Base-by-base conservation (phyloP, 2,329 filamentous ascomycete species). In the Massarina eburnea region DNA sequence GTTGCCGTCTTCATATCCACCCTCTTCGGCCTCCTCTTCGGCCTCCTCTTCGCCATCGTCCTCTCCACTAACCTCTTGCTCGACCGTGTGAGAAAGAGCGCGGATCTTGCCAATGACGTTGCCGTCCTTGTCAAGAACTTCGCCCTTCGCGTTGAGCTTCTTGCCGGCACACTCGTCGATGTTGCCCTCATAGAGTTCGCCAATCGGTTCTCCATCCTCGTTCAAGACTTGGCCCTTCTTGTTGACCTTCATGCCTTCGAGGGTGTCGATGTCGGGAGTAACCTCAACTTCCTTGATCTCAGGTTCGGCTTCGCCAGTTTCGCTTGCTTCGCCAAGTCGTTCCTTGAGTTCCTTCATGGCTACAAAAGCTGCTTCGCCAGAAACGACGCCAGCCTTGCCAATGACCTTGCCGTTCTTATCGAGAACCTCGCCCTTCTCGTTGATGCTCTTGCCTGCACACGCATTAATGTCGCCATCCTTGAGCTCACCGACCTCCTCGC, bases 91-190 rank as follows among this genome's bases (percentile, higher is more conserved):
- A 9, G 76, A 74, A 4, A 79, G 68, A n/a, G 76, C 73, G 55
- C 80, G 74, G 51, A 83, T 80, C 52, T 79, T 79, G 32, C 83
- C 83, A 50, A 86, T 76, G 51, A 86, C 75, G 34, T 83, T 82
- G 35, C 83, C 82, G 36, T 81, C 78, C 63, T 77, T 81, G 62
- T 84, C 82, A 59, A 84, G 75, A 45, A 86, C 80, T 58, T 85
- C 83, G 17, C 83, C 83, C 66, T 84, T 75, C 48, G 77, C 78
- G 53, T 86, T 84, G 55, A 83, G 73, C 67, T 84, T 85, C 71
- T 84, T 84, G 47, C 83, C 77, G 15, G 84, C 80, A 51, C 83
- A 85, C 51, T 84, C 80, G 12, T 77, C 67, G 10, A 85, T 66
- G 41, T 85, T 79, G 33, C 84, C 84, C 54, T 80, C 77, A 32